Evolutionary conservation across 2,329 filamentous ascomycete species (phyloP).

Genomic region (Cladorrhinum sp.): DNA sequence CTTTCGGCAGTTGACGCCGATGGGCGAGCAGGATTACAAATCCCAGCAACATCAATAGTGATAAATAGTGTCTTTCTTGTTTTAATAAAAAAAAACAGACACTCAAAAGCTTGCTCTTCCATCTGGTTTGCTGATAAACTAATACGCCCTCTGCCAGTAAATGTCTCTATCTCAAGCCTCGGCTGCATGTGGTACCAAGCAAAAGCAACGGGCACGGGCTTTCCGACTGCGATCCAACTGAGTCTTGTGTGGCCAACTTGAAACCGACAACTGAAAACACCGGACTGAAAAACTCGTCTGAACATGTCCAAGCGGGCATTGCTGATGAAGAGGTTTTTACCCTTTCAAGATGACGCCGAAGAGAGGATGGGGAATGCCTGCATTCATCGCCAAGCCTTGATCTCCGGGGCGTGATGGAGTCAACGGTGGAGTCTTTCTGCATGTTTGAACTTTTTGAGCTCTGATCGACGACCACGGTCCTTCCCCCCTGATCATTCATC

Average conservation of each 20-base stretch:
- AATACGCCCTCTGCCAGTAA: too few species aligned
- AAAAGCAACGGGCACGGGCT: not conserved
- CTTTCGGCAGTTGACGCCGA: not conserved
- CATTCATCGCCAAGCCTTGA: not conserved
- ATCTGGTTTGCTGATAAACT: too few species aligned
- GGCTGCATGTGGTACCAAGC: not conserved
- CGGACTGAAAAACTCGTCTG: not conserved
- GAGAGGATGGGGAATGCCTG: not conserved
- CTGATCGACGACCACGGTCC: not conserved
- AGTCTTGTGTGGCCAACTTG: not conserved
- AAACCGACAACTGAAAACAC: not conserved
- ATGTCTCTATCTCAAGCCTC: not conserved
- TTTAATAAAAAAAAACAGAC: too few species aligned
- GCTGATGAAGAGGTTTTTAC: not conserved
- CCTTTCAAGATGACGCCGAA: not conserved
- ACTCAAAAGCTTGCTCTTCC: too few species aligned
- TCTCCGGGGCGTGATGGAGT: not conserved
- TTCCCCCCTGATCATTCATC: not conserved
- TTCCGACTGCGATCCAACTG: too few species aligned
- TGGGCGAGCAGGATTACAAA: not conserved
- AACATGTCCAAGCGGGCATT: not conserved
- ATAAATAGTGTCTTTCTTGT: not conserved
- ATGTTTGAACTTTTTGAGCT: not conserved
- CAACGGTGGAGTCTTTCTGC: not conserved
- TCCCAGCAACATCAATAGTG: not conserved